A percentile compares a stretch with the other conserved stretches of the same genome.
These are phyloP conservation scores for Diplotaxis tenuifolia DNA, from an alignment of 345 rosid genomes.

Conservation along the genomic window DNA sequence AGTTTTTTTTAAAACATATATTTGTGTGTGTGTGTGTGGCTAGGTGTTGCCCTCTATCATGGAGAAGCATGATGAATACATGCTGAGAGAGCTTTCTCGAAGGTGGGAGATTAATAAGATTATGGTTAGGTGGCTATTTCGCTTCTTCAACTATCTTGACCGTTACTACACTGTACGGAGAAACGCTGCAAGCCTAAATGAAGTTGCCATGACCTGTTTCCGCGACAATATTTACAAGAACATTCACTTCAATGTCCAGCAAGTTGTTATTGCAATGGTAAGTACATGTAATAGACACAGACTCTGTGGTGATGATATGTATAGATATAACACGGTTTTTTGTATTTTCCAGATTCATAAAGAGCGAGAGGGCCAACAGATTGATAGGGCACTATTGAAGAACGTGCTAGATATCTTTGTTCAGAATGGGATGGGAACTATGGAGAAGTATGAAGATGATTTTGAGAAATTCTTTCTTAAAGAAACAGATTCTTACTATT, in stretches of 20 bases:
- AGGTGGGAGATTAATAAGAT: constrained; percentile 74
- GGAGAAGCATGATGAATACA: constrained; percentile 64
- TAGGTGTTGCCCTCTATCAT: constrained; percentile 46
- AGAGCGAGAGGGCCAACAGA: constrained; percentile 83
- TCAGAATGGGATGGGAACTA: constrained; percentile 63
- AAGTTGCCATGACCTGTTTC: constrained; percentile 64
- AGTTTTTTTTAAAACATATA: neutral
- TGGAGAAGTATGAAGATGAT: constrained; percentile 57
- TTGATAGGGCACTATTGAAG: constrained; percentile 71
- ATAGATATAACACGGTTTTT: neutral
- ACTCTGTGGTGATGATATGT: neutral
- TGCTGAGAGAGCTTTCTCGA: constrained; percentile 69
- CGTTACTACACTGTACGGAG: constrained; percentile 59
- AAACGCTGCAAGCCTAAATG: constrained; percentile 45
- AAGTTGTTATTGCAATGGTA: constrained; percentile 59
- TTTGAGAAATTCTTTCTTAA: constrained; percentile 64
- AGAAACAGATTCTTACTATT: constrained; percentile 66
- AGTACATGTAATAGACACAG: neutral
- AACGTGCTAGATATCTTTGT: constrained; percentile 66
- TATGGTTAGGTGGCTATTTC: constrained; percentile 65
- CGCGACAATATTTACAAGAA: constrained; percentile 43
- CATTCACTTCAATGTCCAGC: constrained; percentile 46
- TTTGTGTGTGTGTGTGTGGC: constrained; percentile 12
- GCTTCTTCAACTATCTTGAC: constrained; percentile 67
- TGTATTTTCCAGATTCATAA: constrained; percentile 36